Base-by-base conservation (phyloP, 2,329 filamentous ascomycete genomes). In the Fusarium guadeloupense region DNA sequence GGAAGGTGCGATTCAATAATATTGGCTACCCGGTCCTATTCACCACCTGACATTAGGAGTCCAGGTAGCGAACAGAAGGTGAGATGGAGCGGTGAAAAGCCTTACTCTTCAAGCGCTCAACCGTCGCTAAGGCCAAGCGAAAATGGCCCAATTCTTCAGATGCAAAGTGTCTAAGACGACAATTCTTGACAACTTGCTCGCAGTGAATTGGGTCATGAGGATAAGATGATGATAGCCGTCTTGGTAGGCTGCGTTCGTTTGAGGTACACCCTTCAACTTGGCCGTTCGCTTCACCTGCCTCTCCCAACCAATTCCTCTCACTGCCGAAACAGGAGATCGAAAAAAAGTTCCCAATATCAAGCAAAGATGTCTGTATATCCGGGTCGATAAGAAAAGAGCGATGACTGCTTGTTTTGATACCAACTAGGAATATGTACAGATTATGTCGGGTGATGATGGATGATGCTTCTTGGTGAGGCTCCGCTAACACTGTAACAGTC, bases 1-100 rank as follows among this genome's bases (percentile, higher is more conserved):
- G 47, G 54, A 65, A 65, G 57, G 57, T 54, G 47, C 57, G 39
- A 47, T 42, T 14, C 25, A 16, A 49, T 51, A 16, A 49, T 51
- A 26, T 49, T 56, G 46, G 41, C 23, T 40, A 30, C 19, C n/a
- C 8, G 14, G 5, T 16, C 14, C 14, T 34, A 35, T 9, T 9
- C 19, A 35, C 33, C 34, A 31, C 21, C 33, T 25, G 50, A 57
- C 42, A 26, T 12, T 31, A 6, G 28, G 13, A n/a, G 7, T 25
- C 23, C 23, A 31, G 6, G 28, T n/a, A 31, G 28, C n/a, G n/a
- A n/a, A n/a, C n/a, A n/a, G 28, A 9, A 26, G 26, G 30, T 28
- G 23, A 23, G 50, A 23, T 21, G 34, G 47, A 46, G 55, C 46
- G 33, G 38, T 57, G 45, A 61, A 52, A 40, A 37, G 35, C 38